phyloP scores from a whole-genome alignment of 2,329 filamentous ascomycete genomes.

The Microsporum ferrugineum region DNA sequence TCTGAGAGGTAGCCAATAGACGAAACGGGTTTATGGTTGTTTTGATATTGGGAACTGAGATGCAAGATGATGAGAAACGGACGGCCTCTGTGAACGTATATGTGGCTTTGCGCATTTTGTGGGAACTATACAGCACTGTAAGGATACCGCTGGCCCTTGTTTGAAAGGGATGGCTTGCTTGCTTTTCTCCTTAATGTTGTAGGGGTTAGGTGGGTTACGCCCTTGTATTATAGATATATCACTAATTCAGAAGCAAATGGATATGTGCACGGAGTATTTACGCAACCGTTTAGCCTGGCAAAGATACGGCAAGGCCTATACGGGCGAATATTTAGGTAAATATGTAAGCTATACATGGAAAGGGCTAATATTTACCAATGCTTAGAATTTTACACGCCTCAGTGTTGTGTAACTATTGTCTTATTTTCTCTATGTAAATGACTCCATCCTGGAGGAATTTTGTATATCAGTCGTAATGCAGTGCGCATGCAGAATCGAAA shows the following conservation, averaged over 20 bases:
- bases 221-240: background rate
- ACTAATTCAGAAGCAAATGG: background rate
- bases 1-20: slow-evolving; percentile 33
- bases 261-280: background rate
- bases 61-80: background rate
- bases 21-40: no score
- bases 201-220: background rate
- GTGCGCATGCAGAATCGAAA: background rate
- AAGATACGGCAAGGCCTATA: no score
- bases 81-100: background rate
- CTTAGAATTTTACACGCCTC: no score
- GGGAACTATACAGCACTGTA: background rate
- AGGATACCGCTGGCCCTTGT: background rate
- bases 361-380: no score
- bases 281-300: background rate
- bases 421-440: background rate
- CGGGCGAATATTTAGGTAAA: background rate
- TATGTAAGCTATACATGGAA: background rate
- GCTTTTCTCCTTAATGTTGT: background rate
- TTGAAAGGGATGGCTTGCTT: background rate
- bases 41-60: background rate
- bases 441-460: background rate
- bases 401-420: background rate
- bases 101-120: background rate
- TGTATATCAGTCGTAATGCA: background rate